phyloP scores from a whole-genome alignment of 306 rosid species.

The Gynostemma pentaphyllum region DNA sequence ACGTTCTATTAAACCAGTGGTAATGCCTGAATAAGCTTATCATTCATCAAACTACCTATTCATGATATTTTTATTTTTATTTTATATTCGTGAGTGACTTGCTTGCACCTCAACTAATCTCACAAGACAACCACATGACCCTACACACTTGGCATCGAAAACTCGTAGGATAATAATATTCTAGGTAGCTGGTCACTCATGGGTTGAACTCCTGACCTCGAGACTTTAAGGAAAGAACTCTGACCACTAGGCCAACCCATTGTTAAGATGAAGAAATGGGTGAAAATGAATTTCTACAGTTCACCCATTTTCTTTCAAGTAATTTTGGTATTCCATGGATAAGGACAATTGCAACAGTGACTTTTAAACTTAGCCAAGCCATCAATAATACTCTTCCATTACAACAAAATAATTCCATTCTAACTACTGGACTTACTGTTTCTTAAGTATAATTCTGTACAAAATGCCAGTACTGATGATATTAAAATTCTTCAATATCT shows the following conservation, averaged over 20 bases:
- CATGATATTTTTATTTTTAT: too few relatives aligned
- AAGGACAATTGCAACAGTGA: background rate
- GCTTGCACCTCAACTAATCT: too few relatives aligned
- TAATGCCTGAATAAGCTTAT: background rate
- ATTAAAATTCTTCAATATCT: constrained; percentile 79
- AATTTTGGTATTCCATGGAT: background rate
- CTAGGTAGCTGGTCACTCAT: too few relatives aligned
- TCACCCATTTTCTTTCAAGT: background rate
- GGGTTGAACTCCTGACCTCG: too few relatives aligned
- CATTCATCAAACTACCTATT: background rate
- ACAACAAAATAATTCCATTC: constrained; percentile 1
- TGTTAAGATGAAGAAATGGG: background rate
- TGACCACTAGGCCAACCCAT: background rate
- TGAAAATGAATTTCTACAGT: background rate
- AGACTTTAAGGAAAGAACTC: too few relatives aligned
- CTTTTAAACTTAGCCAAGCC: background rate
- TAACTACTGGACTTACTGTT: constrained; percentile 27
- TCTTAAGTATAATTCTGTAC: constrained; percentile 87
- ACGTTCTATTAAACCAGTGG: background rate
- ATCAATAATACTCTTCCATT: background rate
- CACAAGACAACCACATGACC: too few relatives aligned
- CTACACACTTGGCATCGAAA: too few relatives aligned
- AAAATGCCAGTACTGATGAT: constrained; percentile 86
- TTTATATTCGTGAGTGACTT: too few relatives aligned
- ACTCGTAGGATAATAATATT: too few relatives aligned